Evolutionary conservation across 164 flowering plant species (phyloP).

Genomic region (Nymphaea thermarum): DNA sequence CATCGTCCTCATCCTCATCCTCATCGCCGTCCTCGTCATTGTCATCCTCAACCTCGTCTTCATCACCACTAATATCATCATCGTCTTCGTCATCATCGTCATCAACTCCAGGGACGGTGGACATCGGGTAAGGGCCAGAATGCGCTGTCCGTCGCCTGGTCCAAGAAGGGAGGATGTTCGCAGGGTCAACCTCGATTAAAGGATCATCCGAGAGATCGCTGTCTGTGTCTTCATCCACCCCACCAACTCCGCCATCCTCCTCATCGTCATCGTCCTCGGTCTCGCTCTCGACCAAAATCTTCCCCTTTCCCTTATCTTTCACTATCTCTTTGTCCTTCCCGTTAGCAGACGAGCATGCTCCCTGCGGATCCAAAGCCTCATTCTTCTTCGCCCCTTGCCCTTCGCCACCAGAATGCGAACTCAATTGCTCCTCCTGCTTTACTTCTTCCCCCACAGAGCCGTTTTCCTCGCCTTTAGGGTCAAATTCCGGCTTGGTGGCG

Average conservation of each 20-base stretch:
- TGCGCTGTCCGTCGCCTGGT: slow-evolving; percentile 39
- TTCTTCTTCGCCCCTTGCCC: slow-evolving; percentile 20
- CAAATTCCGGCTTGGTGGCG: slow-evolving; percentile 1
- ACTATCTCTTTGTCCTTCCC: slow-evolving; percentile 57
- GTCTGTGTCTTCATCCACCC: slow-evolving; percentile 14
- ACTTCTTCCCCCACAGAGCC: slow-evolving; percentile 12
- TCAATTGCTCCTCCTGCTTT: slow-evolving; percentile 5
- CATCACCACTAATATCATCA: not conserved
- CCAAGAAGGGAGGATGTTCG: slow-evolving; percentile 75
- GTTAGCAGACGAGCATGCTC: slow-evolving; percentile 2
- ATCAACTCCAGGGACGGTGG: slow-evolving; percentile 19
- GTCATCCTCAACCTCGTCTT: not conserved
- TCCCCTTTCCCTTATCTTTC: slow-evolving; percentile 50
- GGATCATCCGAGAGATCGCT: slow-evolving; percentile 75
- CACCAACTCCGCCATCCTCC: slow-evolving; percentile 17
- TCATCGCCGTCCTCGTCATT: not conserved
- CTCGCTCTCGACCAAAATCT: slow-evolving; percentile 22
- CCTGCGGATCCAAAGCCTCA: not conserved
- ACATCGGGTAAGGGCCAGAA: slow-evolving; percentile 36
- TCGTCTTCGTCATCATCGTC: slow-evolving; percentile 40
- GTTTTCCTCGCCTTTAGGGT: slow-evolving; percentile 5
- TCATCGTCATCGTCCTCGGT: slow-evolving; percentile 20
- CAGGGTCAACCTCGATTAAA: slow-evolving; percentile 72
- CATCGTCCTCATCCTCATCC: not conserved
- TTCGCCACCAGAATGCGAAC: slow-evolving; percentile 11